Evolutionary conservation across 148 eudicot genomes (phyloP).

Genomic region (Bassia scoparia): DNA sequence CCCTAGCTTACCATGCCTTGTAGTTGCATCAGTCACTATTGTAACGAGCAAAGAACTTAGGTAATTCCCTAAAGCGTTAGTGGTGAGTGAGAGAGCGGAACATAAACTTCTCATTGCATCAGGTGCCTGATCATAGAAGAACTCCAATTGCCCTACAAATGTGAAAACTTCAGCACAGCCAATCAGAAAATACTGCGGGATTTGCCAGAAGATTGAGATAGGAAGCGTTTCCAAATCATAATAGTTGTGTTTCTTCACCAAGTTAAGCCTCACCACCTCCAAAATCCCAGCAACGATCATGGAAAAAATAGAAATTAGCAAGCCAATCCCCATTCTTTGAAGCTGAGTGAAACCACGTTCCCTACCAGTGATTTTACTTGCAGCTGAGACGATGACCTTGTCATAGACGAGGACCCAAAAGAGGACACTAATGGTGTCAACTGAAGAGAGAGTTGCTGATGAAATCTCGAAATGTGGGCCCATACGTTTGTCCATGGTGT

Average conservation of each 20-base stretch:
- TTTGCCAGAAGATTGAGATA: conserved; percentile 64
- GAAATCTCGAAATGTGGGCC: conserved; percentile 52
- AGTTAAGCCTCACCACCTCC: conserved; percentile 45
- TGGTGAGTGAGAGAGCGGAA: conserved; percentile 55
- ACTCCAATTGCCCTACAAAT: conserved; percentile 54
- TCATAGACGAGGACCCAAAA: conserved; percentile 58
- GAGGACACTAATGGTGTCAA: conserved; percentile 58
- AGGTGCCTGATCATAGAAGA: conserved; percentile 71
- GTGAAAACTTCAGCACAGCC: conserved; percentile 68
- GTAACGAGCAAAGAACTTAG: conserved; percentile 45
- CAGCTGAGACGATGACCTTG: conserved; percentile 34
- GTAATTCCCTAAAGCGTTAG: conserved; percentile 48
- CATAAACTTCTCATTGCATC: conserved; percentile 70
- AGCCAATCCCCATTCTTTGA: conserved; percentile 58
- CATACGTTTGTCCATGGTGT: conserved; percentile 54
- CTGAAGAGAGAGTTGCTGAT: conserved; percentile 53
- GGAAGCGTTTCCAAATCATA: conserved; percentile 39
- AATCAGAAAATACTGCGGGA: conserved; percentile 55
- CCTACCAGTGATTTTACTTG: conserved; percentile 40
- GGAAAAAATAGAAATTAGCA: conserved; percentile 40
- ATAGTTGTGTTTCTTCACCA: conserved; percentile 37
- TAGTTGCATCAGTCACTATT: conserved; percentile 44
- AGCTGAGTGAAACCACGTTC: conserved; percentile 52
- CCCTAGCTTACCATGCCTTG: conserved; percentile 46
- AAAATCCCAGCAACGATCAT: conserved; percentile 49